These are phyloP conservation scores for Talaromyces sp. DNA, from an alignment of 2,329 filamentous ascomycete genomes.

Conservation along the genomic window DNA sequence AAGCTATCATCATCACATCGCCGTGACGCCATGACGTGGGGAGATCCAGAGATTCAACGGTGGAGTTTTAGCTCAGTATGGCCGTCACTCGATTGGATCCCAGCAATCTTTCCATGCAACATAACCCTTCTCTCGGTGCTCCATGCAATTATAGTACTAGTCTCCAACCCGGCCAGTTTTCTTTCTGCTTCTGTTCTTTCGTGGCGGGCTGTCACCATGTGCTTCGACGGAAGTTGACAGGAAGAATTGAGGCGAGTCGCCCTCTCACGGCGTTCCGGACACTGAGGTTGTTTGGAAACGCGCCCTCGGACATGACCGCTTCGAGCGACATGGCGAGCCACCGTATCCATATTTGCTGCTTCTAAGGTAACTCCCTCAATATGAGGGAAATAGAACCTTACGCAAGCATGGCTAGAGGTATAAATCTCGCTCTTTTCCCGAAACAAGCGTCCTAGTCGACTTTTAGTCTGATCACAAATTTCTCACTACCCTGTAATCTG, in stretches of 20 bases:
- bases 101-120: neutral
- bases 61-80: neutral
- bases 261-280: neutral
- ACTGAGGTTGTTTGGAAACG: neutral
- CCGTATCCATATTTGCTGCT: slow-evolving; percentile 2
- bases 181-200: neutral
- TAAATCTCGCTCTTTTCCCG: neutral
- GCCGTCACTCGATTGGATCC: neutral
- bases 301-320: neutral
- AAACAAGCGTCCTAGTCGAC: neutral
- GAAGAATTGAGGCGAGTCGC: neutral
- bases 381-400: neutral
- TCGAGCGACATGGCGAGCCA: neutral
- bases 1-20: neutral
- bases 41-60: neutral
- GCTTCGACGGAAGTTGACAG: neutral
- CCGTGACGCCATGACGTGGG: neutral
- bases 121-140: neutral
- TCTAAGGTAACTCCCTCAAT: neutral
- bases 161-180: neutral
- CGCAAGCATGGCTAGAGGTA: neutral
- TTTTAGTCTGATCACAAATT: neutral
- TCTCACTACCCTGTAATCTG: neutral
- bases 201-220: neutral
- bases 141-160: slow-evolving; percentile 15